These are phyloP conservation scores for Cercospora citrullina DNA, from an alignment of 2,329 filamentous ascomycete species.

Conservation along the genomic window DNA sequence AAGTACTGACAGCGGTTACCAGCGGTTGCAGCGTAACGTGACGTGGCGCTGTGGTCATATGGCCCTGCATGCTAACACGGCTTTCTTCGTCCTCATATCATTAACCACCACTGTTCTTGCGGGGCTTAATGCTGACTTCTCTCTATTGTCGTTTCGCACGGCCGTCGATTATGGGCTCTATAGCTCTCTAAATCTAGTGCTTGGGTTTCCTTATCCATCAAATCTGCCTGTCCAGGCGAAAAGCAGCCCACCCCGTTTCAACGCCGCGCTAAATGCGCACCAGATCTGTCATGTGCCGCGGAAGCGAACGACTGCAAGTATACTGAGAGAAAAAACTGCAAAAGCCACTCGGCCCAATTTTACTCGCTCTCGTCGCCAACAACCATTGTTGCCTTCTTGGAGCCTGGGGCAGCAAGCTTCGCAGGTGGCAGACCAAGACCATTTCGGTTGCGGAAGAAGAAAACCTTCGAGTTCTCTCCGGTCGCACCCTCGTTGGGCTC, in stretches of 20 bases:
- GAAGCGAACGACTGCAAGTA: slow-evolving; percentile 24
- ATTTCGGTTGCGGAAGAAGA: slow-evolving; percentile 96
- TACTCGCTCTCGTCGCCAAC: slow-evolving; percentile 24
- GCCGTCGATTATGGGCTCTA: slow-evolving; percentile 10
- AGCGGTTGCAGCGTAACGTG: background rate
- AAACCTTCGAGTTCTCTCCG: slow-evolving; percentile 77
- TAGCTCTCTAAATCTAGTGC: slow-evolving; percentile 18
- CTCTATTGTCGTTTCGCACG: slow-evolving; percentile 5
- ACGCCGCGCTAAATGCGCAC: slow-evolving; percentile 28
- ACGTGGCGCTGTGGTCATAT: slow-evolving; percentile 2
- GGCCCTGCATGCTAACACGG: background rate
- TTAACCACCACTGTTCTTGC: background rate
- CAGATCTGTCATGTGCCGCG: slow-evolving; percentile 12
- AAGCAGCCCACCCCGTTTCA: slow-evolving; percentile 9
- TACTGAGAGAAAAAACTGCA: slow-evolving; percentile 10
- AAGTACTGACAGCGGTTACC: background rate
- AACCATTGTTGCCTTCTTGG: slow-evolving; percentile 23
- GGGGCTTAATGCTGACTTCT: background rate
- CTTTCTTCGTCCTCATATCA: background rate
- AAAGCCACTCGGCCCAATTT: background rate
- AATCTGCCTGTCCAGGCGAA: slow-evolving; percentile 3
- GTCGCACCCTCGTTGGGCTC: slow-evolving; percentile 81
- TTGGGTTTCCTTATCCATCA: background rate
- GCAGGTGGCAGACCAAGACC: slow-evolving; percentile 67
- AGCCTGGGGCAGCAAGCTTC: slow-evolving; percentile 28